These are phyloP conservation scores for Jaminaea rosea DNA, from an alignment of 1,284 basidiomycete genomes.

Conservation along the genomic window DNA sequence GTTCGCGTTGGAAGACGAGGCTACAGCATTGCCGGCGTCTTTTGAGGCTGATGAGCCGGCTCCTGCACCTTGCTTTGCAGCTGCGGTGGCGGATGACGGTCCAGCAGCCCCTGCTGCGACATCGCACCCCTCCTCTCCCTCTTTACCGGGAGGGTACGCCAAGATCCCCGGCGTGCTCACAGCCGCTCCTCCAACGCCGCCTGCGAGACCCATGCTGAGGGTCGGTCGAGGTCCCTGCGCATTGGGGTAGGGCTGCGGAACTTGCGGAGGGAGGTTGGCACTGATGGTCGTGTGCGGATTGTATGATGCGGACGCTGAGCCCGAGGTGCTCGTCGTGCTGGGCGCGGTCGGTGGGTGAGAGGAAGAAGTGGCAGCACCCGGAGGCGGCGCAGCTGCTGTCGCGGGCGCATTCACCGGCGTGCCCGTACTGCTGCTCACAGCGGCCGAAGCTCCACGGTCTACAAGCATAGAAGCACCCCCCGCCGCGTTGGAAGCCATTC, in stretches of 20 bases:
- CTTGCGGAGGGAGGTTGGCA: slow-evolving; percentile 15
- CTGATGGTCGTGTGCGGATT: slow-evolving; percentile 12
- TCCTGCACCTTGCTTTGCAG: background rate
- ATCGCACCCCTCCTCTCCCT: background rate
- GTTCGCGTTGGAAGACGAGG: background rate
- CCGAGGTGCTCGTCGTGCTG: slow-evolving; percentile 5
- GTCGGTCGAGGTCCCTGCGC: slow-evolving; percentile 27
- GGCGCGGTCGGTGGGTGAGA: background rate
- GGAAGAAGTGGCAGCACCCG: background rate
- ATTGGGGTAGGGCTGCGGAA: slow-evolving; percentile 37
- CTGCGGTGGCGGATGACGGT: background rate
- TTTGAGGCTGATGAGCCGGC: background rate
- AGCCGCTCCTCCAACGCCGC: background rate
- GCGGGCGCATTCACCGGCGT: no score
- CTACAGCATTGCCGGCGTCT: background rate
- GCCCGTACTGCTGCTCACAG: no score
- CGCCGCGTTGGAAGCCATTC: background rate
- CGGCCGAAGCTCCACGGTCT: no score
- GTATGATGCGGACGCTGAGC: slow-evolving; percentile 10
- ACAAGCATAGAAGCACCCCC: slow-evolving; percentile 3
- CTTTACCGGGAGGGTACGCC: slow-evolving; percentile 18
- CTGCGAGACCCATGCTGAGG: slow-evolving; percentile 33
- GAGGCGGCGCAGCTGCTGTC: background rate
- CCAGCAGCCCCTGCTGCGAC: slow-evolving; percentile 11
- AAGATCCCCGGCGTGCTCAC: slow-evolving; percentile 37